Evolutionary conservation across 2,329 filamentous ascomycete genomes (phyloP), one percentile per base, ranked within the genome.

Genomic region (Lachnellula subtilissima): DNA sequence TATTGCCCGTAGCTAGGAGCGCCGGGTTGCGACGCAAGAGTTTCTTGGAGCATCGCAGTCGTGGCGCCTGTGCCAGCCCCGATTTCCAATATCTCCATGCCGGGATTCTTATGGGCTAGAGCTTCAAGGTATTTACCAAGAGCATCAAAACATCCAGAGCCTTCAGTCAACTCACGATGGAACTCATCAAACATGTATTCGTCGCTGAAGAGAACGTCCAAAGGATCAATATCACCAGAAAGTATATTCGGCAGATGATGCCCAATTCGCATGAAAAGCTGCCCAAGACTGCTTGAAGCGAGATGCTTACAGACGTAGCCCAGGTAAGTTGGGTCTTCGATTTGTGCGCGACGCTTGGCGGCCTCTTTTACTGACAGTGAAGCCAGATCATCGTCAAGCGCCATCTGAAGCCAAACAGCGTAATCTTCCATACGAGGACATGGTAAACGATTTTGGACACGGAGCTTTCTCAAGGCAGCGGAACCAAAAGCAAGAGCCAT

Each of bases 51-150:
- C 9, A 25, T 11, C 19, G 37, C 12, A 1, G 48, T 48, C 4
- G 28, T 28, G 3, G 14, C 36, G 5, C 48, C 49, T 2, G 54
- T 52, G 2, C 48, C 49, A 15, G 48, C 59, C 14, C 57, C 57
- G 40, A 65, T 57, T 51, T 67, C 61, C 9, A 67, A 55, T 45
- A 66, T 59, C 25, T 56, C 55, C 39, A 61, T 37, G 17, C 52
- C 54, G 1, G 63, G 64, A 43, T 56, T 57, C 48, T 65, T 61
- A 28, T 65, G 64, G 12, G 37, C 57, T 12, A 57, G 14, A 5
- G 22, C 32, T 8, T 52, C 48, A 8, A 55, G 8, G 39, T 45
- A 50, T 8, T n/a, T 28, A 4, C 6, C 15, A 6, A 54, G 17
- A 6, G 15, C 11, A 8, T 42, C 22, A 12, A 35, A 35, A 22